Percentiles rank a stretch among this genome's conserved stretches.
These are phyloP conservation scores for Cladosporium sp. DNA, from an alignment of 2,329 filamentous ascomycete genomes.

Conservation along the genomic window DNA sequence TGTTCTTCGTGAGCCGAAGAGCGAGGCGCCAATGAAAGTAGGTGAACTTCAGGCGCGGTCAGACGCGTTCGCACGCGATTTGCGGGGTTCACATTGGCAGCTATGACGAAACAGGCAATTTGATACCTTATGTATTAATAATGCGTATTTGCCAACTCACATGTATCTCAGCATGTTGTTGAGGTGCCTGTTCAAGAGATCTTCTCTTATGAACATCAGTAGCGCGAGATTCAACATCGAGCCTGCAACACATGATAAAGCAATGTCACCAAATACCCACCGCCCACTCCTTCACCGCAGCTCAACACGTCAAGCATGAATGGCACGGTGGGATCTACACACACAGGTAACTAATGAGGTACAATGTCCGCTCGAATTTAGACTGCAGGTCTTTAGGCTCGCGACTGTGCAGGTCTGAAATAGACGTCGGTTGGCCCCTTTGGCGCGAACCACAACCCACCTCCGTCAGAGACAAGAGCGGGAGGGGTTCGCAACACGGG, in stretches of 20 bases:
- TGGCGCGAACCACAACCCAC: conserved; percentile 3
- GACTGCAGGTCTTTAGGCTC: conserved; percentile 26
- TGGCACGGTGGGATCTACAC: no score
- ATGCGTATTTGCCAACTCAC: no score
- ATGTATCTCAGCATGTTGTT: no score
- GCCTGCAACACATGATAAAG: no score
- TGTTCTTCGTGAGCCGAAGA: no score
- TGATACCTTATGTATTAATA: no score
- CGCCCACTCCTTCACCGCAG: no score
- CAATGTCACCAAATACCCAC: no score
- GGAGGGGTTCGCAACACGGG: background rate
- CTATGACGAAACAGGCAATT: background rate
- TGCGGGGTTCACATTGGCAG: background rate
- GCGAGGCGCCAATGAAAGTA: background rate
- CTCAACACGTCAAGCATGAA: no score
- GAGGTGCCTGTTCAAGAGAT: no score
- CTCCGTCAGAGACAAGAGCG: background rate
- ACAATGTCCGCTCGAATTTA: conserved; percentile 28
- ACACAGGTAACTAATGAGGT: background rate
- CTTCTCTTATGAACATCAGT: no score
- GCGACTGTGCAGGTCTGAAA: conserved; percentile 29
- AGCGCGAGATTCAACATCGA: no score
- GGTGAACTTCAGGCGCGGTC: background rate
- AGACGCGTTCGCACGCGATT: background rate
- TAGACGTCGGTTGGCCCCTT: conserved; percentile 15